These are phyloP conservation scores for Beauveria australis DNA, from an alignment of 2,329 filamentous ascomycete species.

Conservation along the genomic window DNA sequence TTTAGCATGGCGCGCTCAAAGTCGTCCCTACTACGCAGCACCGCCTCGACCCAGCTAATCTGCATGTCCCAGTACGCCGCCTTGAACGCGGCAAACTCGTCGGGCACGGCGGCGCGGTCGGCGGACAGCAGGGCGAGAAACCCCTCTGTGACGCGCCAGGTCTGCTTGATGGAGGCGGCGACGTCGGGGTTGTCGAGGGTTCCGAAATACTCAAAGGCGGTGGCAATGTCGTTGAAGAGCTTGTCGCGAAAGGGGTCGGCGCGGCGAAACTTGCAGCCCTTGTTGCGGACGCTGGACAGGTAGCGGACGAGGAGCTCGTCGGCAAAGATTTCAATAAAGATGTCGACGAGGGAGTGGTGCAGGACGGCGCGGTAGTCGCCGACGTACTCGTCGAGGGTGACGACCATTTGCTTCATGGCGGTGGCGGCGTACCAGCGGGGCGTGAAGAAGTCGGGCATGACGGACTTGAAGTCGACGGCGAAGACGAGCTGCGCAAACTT, in stretches of 20 bases:
- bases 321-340: slow-evolving; percentile 86
- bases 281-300: slow-evolving; percentile 77
- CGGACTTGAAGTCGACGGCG: slow-evolving; percentile 74
- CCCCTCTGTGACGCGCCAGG: slow-evolving; percentile 84
- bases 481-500: slow-evolving; percentile 85
- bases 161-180: slow-evolving; percentile 67
- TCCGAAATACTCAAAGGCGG: slow-evolving; percentile 84
- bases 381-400: slow-evolving; percentile 93
- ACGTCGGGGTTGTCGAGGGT: slow-evolving; percentile 59
- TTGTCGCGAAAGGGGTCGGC: slow-evolving; percentile 85
- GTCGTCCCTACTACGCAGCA: slow-evolving; percentile 79
- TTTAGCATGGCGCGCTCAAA: slow-evolving; percentile 89
- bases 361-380: slow-evolving; percentile 76
- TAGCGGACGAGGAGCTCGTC: slow-evolving; percentile 87
- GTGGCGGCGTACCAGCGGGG: slow-evolving; percentile 78
- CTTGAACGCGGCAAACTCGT: slow-evolving; percentile 80
- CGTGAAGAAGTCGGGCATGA: slow-evolving; percentile 87
- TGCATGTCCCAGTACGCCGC: slow-evolving; percentile 85
- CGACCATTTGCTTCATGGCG: slow-evolving; percentile 87
- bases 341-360: slow-evolving; percentile 79
- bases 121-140: slow-evolving; percentile 74
- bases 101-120: slow-evolving; percentile 63
- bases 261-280: slow-evolving; percentile 79
- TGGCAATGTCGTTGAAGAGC: slow-evolving; percentile 85
- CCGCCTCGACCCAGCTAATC: slow-evolving; percentile 91